Base-by-base conservation (phyloP, 2,329 filamentous ascomycete genomes). In the Bipolaris victoriae region DNA sequence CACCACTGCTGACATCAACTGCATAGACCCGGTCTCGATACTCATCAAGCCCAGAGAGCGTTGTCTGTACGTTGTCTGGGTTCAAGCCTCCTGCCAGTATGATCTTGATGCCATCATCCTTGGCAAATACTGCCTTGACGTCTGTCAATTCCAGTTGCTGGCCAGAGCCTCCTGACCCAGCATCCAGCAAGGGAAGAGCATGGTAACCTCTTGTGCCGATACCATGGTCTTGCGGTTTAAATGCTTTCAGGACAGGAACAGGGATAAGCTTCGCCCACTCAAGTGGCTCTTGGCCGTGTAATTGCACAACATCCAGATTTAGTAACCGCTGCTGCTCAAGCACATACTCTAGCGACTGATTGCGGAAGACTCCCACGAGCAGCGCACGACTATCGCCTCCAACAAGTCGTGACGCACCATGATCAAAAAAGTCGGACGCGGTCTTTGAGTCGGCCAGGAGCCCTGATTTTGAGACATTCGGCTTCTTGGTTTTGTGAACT, bases 1-100 rank as follows among this genome's bases (percentile, higher is more conserved):
- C 92, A 0, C 96, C 96, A 70, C 91, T 97, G 76, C 92, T 97
- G 18, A 97, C 91, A 80, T 99, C 95, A 3, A 99, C 90, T 1
- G 89, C 93, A 33, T 92, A 80, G 11, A 97, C 85, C 58, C 88
- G 86, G 9, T 81, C 81, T 24, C 81, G 81, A 9, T 86, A 74
- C 6, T 84, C 80, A 0, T 87, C 89, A 15, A 94, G 79, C 13
- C 84, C 82, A 20, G 81, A 79, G 16, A 99, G 79, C 7, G 86
- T 83, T 5, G 86, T 81, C 1, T 80, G 80, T 5, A 99, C 90
- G 70, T 97, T 99, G 3, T 88, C 86, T 1, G 91, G 87, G 58
- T 87, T 87, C 53, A 99, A 74, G 0, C 95, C 96, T 11, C 95
- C 95, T 7, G 96, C 96, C 43, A 99, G 81, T 58, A 98, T 79